Base-by-base conservation (phyloP, 208 protist genomes). In the Leishmania tropica region DNA sequence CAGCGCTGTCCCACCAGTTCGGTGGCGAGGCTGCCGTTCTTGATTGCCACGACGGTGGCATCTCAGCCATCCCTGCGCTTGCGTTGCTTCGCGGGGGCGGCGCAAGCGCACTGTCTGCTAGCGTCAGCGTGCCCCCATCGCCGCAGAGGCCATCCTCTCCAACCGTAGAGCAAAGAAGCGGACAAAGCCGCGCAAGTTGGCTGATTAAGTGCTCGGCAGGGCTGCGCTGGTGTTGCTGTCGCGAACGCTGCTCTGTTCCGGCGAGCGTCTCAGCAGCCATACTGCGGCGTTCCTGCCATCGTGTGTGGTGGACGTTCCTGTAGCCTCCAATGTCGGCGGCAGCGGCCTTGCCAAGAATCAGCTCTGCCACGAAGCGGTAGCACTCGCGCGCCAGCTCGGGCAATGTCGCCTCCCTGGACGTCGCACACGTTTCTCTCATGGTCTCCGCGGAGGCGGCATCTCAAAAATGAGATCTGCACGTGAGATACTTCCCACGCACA, bases 241-340 rank as follows among this genome's bases (percentile, higher is more conserved):
- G 17, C 35, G 42, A 47, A 28, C 11, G 42, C 75, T 11, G 21
- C 60, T 53, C 75, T 3, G 11, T 40, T 24, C 35, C 53, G 6
- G 0, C 35, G 31, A 37, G 56, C 31, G 53, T 51, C n/a, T 24
- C 75, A 2, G 54, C 60, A 5, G 40, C 24, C 0, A 48, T 6
- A 2, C 40, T 47, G 1, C 21, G 1, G 3, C 15, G 58, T 31
- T 71, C 64, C 28, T 35, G 13, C 37, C 65, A 73, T 17, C 35
- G 58, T 19, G 76, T 72, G 56, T 68, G n/a, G 48, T 53, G 60
- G 1, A 37, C 68, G 75, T 48, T 62, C 0, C 19, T 28, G 83
- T 86, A 86, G 54, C 83, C 78, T 17, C 37, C 24, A 24, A 83
- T 68, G 37, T 86, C 83, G 31, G 83, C 83, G 1, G 83, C 83